Evolutionary conservation across 2,329 filamentous ascomycete genomes (phyloP).

Genomic region (Emydomyces testavorans): DNA sequence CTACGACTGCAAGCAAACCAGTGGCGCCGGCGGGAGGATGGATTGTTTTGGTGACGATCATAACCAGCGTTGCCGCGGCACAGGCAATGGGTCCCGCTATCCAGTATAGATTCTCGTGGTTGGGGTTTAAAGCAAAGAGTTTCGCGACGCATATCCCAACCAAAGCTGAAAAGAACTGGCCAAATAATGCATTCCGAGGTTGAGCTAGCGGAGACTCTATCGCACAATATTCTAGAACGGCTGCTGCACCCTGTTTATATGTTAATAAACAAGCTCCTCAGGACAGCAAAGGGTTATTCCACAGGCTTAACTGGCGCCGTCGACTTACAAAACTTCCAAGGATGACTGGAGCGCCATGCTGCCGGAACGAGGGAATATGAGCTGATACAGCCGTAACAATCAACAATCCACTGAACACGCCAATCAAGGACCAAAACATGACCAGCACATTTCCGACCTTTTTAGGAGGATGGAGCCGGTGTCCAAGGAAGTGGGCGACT

Average conservation of each 20-base stretch:
- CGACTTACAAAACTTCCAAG: slow-evolving; percentile 57
- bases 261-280: not conserved
- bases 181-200: slow-evolving; percentile 56
- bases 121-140: slow-evolving; percentile 46
- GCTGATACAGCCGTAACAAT: slow-evolving; percentile 48
- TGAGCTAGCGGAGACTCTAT: slow-evolving; percentile 63
- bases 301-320: not conserved
- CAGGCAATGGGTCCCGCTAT: slow-evolving; percentile 55
- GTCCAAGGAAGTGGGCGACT: slow-evolving; percentile 57
- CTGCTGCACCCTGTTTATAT: slow-evolving; percentile 51
- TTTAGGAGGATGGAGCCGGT: slow-evolving; percentile 36
- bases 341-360: slow-evolving; percentile 47
- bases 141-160: slow-evolving; percentile 53
- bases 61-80: slow-evolving; percentile 50
- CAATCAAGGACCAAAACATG: slow-evolving; percentile 53
- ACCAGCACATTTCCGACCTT: slow-evolving; percentile 48
- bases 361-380: slow-evolving; percentile 44
- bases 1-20: slow-evolving; percentile 55
- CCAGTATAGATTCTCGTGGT: slow-evolving; percentile 47
- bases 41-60: slow-evolving; percentile 59
- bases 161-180: slow-evolving; percentile 53
- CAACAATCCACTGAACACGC: slow-evolving; percentile 50
- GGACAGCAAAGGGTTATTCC: not conserved
- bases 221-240: slow-evolving; percentile 62
- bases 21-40: slow-evolving; percentile 67